phyloP scores from a whole-genome alignment of 305 asterid species.

The Fraxinus sp. region DNA sequence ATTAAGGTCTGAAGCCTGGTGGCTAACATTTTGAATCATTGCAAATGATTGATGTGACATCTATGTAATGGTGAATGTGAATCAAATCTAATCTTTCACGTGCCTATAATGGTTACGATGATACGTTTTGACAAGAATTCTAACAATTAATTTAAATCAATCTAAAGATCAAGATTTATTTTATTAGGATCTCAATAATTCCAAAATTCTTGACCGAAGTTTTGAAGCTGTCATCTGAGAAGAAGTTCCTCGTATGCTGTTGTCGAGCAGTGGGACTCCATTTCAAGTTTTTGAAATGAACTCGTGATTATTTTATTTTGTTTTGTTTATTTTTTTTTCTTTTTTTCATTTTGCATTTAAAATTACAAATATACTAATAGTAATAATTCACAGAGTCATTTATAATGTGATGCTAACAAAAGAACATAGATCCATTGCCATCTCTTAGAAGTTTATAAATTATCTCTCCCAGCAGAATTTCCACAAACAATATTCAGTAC shows the following conservation, averaged over 20 bases:
- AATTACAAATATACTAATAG: background rate
- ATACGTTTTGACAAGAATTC: background rate
- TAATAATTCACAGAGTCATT: background rate
- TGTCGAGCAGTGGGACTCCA: background rate
- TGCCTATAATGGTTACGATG: background rate
- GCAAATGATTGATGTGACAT: background rate
- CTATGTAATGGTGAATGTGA: background rate
- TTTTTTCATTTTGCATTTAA: background rate
- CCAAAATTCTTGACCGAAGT: background rate
- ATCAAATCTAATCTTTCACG: background rate
- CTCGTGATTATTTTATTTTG: background rate
- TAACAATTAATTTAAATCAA: background rate
- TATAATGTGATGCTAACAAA: background rate
- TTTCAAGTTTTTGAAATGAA: background rate
- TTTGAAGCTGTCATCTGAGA: background rate
- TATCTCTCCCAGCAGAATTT: background rate
- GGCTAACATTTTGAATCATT: background rate
- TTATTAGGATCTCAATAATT: background rate
- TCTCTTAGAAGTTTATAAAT: background rate
- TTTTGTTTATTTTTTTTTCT: no score
- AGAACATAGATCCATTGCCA: background rate
- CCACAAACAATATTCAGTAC: constrained; percentile 16
- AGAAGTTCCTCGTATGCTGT: background rate
- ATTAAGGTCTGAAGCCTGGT: background rate
- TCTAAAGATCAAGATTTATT: background rate